Evolutionary conservation across 139 green algal species (phyloP).

Genomic region (Coelastrella sp.): DNA sequence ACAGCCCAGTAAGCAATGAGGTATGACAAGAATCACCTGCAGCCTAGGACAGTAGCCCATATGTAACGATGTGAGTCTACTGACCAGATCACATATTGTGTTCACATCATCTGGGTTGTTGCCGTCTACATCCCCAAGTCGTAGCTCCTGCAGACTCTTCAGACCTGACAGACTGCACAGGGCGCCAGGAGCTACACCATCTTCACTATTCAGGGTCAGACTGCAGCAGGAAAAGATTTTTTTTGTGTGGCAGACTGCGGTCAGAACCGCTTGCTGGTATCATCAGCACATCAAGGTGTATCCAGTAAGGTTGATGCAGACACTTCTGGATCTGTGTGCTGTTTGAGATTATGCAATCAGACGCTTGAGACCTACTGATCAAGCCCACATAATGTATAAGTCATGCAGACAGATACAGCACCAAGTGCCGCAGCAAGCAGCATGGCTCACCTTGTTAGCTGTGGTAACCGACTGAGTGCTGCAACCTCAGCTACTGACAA

Average conservation of each 20-base stretch:
- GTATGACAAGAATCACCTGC: not conserved
- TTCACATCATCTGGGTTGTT: constrained; percentile 24
- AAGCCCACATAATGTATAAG: too few relatives aligned
- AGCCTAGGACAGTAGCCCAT: constrained; percentile 32
- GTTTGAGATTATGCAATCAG: too few relatives aligned
- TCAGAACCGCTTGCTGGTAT: too few relatives aligned
- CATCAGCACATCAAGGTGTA: not conserved
- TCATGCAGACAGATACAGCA: not conserved
- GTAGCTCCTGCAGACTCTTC: constrained; percentile 13
- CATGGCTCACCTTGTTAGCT: constrained; percentile 4
- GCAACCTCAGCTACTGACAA: constrained; percentile 13
- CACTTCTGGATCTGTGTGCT: too few relatives aligned
- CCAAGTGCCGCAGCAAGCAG: not conserved
- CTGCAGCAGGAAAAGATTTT: not conserved
- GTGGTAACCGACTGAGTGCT: constrained; percentile 7
- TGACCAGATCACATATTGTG: constrained; percentile 17
- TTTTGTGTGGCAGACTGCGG: too few relatives aligned
- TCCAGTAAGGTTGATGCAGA: too few relatives aligned
- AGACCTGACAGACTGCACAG: constrained; percentile 13
- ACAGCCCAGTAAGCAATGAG: not conserved
- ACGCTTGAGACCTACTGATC: too few relatives aligned
- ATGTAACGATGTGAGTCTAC: not conserved
- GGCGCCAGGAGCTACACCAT: constrained; percentile 25
- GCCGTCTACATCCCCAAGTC: constrained; percentile 32
- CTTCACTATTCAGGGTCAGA: constrained; percentile 24